These are phyloP conservation scores for Lentinula novae-zelandiae DNA, from an alignment of 1,284 basidiomycete species.

Conservation along the genomic window DNA sequence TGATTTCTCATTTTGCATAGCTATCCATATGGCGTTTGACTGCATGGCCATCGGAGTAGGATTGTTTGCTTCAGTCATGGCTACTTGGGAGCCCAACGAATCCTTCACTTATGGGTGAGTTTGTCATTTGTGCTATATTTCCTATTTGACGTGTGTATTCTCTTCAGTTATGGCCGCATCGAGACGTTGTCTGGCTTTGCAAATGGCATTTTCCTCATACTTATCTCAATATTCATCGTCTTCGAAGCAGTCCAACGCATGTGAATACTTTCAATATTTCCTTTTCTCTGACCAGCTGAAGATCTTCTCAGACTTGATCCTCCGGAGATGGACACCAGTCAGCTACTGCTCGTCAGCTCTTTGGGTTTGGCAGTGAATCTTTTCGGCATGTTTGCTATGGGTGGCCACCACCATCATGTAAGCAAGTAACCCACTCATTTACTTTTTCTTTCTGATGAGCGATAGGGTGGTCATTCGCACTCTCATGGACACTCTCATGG, in stretches of 20 bases:
- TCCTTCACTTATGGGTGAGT: constrained; percentile 91
- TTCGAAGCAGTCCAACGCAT: constrained; percentile 97
- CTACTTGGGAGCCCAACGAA: constrained; percentile 94
- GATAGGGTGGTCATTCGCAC: constrained; percentile 57
- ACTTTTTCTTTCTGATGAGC: constrained; percentile 5
- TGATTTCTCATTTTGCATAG: constrained; percentile 37
- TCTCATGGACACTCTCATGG: constrained; percentile 43
- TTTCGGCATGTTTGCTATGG: constrained; percentile 99
- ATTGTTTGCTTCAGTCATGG: constrained; percentile 95
- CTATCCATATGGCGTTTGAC: constrained; percentile 99
- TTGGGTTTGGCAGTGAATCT: constrained; percentile 92
- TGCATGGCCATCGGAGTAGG: constrained; percentile 97
- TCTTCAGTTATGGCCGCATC: constrained; percentile 88
- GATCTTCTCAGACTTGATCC: constrained; percentile 71
- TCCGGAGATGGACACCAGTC: constrained; percentile 97
- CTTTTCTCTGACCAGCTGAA: not conserved
- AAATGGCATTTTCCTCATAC: constrained; percentile 94
- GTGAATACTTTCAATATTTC: constrained; percentile 42
- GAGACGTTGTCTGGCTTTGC: constrained; percentile 98
- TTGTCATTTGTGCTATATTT: not conserved
- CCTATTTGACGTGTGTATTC: not conserved
- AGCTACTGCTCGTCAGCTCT: constrained; percentile 86
- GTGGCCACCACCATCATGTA: constrained; percentile 82
- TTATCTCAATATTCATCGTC: constrained; percentile 97
- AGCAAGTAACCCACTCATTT: constrained; percentile 21